phyloP scores from a whole-genome alignment of 2,329 filamentous ascomycete species.

The Xylaria sp. region DNA sequence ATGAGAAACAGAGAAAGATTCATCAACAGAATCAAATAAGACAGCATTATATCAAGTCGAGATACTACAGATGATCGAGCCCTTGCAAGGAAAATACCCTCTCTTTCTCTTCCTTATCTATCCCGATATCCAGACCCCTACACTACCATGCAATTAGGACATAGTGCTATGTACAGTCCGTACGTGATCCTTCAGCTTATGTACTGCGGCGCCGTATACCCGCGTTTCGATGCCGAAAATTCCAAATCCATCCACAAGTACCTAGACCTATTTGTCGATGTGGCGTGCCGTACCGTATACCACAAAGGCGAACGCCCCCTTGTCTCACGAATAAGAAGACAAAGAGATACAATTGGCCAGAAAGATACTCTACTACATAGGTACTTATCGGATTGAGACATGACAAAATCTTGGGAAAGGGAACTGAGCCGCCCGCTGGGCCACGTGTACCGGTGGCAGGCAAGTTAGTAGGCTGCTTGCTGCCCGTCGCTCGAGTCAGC shows the following conservation, averaged over 20 bases:
- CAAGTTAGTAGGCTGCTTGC: background rate
- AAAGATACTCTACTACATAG: background rate
- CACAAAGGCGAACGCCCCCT: background rate
- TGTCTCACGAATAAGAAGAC: background rate
- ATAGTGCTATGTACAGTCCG: background rate
- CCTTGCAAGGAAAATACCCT: background rate
- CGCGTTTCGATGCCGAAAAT: background rate
- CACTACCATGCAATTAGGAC: background rate
- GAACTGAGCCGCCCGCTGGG: background rate
- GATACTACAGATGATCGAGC: background rate
- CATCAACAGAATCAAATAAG: background rate
- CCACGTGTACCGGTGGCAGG: constrained; percentile 7
- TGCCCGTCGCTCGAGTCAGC: background rate
- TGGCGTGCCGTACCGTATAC: too few relatives aligned
- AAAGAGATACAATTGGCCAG: background rate
- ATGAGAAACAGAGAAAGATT: background rate
- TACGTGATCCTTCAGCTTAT: background rate
- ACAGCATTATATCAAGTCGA: background rate
- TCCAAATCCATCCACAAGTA: constrained; percentile 6
- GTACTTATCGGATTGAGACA: background rate
- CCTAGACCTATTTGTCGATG: background rate
- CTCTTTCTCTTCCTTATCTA: background rate
- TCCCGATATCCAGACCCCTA: background rate
- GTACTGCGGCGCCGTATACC: background rate
- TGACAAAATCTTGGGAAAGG: background rate